Percentiles rank a stretch among this genome's conserved stretches.
phyloP scores from a whole-genome alignment of 2,329 filamentous ascomycete genomes.

The Ramularia collo-cygni region DNA sequence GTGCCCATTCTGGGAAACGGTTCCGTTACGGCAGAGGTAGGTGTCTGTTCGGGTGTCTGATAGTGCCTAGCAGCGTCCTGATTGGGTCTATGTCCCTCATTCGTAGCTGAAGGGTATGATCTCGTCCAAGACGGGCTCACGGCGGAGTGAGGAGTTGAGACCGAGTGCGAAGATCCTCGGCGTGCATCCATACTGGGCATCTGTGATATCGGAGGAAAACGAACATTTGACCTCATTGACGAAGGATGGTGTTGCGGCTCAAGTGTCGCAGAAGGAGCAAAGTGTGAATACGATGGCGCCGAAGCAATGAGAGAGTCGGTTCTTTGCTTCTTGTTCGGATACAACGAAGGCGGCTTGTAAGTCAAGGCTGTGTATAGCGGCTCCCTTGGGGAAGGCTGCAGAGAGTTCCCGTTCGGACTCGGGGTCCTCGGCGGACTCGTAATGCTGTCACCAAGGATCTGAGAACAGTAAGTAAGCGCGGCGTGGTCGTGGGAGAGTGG shows the following conservation, averaged over 20 bases:
- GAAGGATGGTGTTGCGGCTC: constrained; percentile 9
- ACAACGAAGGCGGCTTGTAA: constrained; percentile 30
- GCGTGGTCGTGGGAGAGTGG: background rate
- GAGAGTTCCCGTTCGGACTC: constrained; percentile 15
- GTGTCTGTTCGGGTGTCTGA: constrained; percentile 19
- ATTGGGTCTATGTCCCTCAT: constrained; percentile 2
- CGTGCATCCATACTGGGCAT: constrained; percentile 11
- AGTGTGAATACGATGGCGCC: constrained; percentile 10
- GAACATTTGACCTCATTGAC: constrained; percentile 8
- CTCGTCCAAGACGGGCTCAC: constrained; percentile 14
- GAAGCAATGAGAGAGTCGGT: constrained; percentile 15
- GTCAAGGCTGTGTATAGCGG: constrained; percentile 25
- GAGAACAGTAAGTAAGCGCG: constrained; percentile 6
- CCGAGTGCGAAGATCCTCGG: constrained; percentile 6
- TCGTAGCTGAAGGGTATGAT: constrained; percentile 9
- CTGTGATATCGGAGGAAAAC: constrained; percentile 15
- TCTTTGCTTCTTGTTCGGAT: constrained; percentile 31
- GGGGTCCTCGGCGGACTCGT: constrained; percentile 27
- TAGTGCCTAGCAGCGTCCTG: constrained; percentile 14
- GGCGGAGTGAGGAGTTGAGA: constrained; percentile 3
- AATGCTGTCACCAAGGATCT: constrained; percentile 27
- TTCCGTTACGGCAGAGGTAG: constrained; percentile 14
- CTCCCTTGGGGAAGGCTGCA: constrained; percentile 27
- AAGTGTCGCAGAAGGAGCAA: constrained; percentile 10
- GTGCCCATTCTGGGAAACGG: constrained; percentile 13